Evolutionary conservation across 495 filamentous ascomycete species (phyloP), one percentile per base, ranked within the genome.

Genomic region (Achaetomiella virescens): DNA sequence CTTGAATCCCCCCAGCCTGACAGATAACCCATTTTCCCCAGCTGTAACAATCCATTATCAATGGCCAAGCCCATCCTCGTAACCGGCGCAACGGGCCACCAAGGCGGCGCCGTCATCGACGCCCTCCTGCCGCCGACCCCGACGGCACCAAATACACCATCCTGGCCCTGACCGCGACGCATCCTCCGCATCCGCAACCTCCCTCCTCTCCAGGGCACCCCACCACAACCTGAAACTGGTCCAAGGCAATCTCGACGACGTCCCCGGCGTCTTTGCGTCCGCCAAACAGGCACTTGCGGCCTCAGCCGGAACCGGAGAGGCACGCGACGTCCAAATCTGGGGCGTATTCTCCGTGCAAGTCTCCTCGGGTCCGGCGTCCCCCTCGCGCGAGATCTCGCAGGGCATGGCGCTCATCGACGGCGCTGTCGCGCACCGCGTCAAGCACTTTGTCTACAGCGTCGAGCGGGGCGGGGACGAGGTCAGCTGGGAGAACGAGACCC

Each of bases 401-500:
- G 87, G 84, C 37, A 83, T 77, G 31, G 72, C 66, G 0, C 72
- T 91, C 15, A 70, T 90, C 50, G 81, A 89, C 55, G 78, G 72
- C 14, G 71, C 80, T 8, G 55, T 90, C 54, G 73, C 75, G 29
- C 61, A 79, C 14, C 74, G 77, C 17, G 82, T 89, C 52, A 71
- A 75, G 52, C 77, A 83, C 60, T 87, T 90, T 63, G 81, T 91
- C 9, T 90, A 88, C 70, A 82, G 78, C 44, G 84, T 88, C 7
- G 87, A 90, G 60, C 83, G 87, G 4, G 84, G 85, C 41, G 86
- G 84, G 25, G 70, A 74, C 15, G 70, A 74, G 5, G 65, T 64
- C 0, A 84, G 78, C 24, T 77, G 77, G 58, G 60, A 71, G 8
- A 84, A 81, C 55, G 70, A 77, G 6, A 89, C 87, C 0, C 66